Base-by-base conservation (phyloP, 768 basidiomycete genomes). In the Lentinula boryana region DNA sequence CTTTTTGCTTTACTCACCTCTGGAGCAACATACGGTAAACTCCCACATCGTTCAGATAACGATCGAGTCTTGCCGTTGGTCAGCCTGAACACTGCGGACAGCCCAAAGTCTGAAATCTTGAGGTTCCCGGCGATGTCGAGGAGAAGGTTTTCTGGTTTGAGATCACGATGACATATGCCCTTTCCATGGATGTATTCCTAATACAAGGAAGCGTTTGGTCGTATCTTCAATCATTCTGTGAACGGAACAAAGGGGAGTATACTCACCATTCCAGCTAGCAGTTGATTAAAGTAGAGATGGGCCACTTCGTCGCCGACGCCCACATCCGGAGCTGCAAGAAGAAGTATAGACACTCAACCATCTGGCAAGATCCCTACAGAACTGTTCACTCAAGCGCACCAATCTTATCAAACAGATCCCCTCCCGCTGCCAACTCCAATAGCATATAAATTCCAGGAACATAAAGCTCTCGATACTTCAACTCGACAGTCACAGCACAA, bases 351-450 rank as follows among this genome's bases (percentile, higher is more conserved):
- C 43, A 36, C 56, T 48, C 23, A 21, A 33, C 18, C 3, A 46
- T 23, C 12, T 38, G 27, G 27, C 3, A 27, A 27, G 2, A 27
- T 27, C 27, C 27, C 27, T 27, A 27, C 15, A 35, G n/a, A 35
- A 27, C 15, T 15, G 4, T 15, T 27, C 1, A 7, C 9, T 21
- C 51, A 52, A 12, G 72, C 89, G 46, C 68, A 96, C 96, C 91
- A 56, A 99, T 99, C 78, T 98, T 99, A 73, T 99, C 97, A 71
- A 99, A 99, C 35, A 99, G 75, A 72, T 98, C 97, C 0, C 97
- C 97, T 21, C 95, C 95, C 1, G 86, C 86, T 0, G 96, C 97
- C 36, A 96, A 76, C 71, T 98, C 97, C 67, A 99, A 75, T 18
- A 98, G 75, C 82, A 99, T 93, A 69, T 98, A 99, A 21, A 94